Evolutionary conservation across 768 basidiomycete genomes (phyloP).

Genomic region (Tephrocybe sp.): DNA sequence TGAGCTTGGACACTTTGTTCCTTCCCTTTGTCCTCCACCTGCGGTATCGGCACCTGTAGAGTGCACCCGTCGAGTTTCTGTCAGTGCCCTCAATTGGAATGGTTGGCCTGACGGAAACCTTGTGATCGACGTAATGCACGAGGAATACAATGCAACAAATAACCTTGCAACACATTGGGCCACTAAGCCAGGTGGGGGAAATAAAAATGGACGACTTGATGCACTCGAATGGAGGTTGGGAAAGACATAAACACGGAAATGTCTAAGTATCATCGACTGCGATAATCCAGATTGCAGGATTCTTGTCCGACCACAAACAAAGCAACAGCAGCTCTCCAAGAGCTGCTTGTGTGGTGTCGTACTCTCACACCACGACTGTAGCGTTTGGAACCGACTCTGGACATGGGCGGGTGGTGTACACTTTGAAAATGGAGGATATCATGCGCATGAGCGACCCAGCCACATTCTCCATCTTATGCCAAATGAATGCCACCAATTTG

Average conservation of each 20-base stretch:
- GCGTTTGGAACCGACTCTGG: background rate
- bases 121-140: slow-evolving; percentile 10
- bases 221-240: background rate
- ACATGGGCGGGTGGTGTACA: slow-evolving; percentile 2
- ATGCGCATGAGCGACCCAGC: slow-evolving; percentile 1
- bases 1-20: background rate
- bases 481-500: background rate
- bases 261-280: slow-evolving; percentile 4
- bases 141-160: slow-evolving; percentile 6
- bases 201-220: background rate
- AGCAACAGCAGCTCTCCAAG: background rate
- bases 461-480: slow-evolving; percentile 5
- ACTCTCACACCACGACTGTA: background rate
- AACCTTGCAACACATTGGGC: slow-evolving; percentile 20
- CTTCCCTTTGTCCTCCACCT: background rate
- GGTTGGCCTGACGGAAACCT: slow-evolving; percentile 24
- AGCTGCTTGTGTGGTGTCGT: background rate
- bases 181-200: slow-evolving; percentile 13
- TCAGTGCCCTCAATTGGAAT: slow-evolving; percentile 14
- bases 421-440: background rate
- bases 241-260: background rate
- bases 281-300: slow-evolving; percentile 1
- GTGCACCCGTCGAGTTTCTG: no score
- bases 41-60: no score
- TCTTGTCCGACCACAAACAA: background rate